Evolutionary conservation across 2,329 filamentous ascomycete genomes (phyloP).

Genomic region (Phyllachora maydis): DNA sequence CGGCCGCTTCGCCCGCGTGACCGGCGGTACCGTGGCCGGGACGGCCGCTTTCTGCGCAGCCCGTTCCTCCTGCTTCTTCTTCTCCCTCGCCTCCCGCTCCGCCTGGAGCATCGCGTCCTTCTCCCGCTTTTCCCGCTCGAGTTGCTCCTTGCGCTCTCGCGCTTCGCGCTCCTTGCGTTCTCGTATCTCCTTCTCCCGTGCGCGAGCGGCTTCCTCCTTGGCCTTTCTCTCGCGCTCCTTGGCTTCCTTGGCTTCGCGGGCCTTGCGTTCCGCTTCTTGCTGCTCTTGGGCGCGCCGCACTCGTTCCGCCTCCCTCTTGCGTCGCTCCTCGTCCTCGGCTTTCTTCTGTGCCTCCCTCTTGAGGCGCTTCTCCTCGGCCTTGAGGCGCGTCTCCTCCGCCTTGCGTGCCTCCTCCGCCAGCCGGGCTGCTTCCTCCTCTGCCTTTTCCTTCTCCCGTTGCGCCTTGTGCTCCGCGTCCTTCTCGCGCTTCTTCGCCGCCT

Average conservation of each 20-base stretch:
- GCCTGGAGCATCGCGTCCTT: slow-evolving; percentile 27
- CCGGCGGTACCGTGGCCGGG: slow-evolving; percentile 12
- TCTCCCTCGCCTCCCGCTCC: slow-evolving; percentile 19
- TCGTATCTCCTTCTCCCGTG: slow-evolving; percentile 57
- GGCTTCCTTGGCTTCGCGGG: slow-evolving; percentile 53
- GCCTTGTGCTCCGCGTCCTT: slow-evolving; percentile 81
- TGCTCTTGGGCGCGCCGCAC: slow-evolving; percentile 64
- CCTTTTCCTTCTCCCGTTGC: slow-evolving; percentile 70
- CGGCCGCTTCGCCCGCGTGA: slow-evolving; percentile 17
- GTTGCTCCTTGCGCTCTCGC: slow-evolving; percentile 38
- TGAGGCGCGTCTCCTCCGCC: slow-evolving; percentile 59
- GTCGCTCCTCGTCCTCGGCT: slow-evolving; percentile 72
- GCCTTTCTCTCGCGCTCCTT: slow-evolving; percentile 69
- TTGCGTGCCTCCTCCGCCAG: slow-evolving; percentile 60
- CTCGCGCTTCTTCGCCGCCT: slow-evolving; percentile 74
- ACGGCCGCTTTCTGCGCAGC: slow-evolving; percentile 17
- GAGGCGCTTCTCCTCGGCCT: slow-evolving; percentile 74
- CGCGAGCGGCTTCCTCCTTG: slow-evolving; percentile 64
- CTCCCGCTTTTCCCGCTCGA: slow-evolving; percentile 37
- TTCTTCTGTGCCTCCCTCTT: slow-evolving; percentile 84
- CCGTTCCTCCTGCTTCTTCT: slow-evolving; percentile 22
- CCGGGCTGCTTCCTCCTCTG: slow-evolving; percentile 62
- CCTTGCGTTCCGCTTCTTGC: slow-evolving; percentile 69
- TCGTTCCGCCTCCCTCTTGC: slow-evolving; percentile 70
- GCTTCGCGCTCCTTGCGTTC: slow-evolving; percentile 63